phyloP scores from a whole-genome alignment of 1,284 basidiomycete genomes.

The Trametes sp. region DNA sequence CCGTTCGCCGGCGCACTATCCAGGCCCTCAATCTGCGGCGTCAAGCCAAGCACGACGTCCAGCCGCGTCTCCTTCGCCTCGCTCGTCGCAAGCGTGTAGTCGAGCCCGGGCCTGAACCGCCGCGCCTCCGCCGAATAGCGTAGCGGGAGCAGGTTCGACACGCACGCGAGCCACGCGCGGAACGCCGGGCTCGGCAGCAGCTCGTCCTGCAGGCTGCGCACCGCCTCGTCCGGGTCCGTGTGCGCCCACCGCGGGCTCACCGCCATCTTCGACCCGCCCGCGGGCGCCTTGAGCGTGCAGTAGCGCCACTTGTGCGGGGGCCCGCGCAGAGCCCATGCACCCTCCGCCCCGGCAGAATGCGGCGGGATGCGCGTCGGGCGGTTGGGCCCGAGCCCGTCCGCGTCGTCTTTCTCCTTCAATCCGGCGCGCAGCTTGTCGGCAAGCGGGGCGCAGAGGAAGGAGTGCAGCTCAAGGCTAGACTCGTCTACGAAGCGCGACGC shows the following conservation, averaged over 20 bases:
- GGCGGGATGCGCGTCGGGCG: constrained; percentile 62
- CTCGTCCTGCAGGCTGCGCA: constrained; percentile 73
- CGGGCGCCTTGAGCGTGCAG: constrained; percentile 60
- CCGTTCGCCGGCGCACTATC: constrained; percentile 46
- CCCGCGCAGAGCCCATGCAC: constrained; percentile 80
- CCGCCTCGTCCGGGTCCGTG: constrained; percentile 60
- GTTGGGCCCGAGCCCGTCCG: constrained; percentile 70
- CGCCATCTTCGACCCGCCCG: constrained; percentile 34
- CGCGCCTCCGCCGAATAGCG: constrained; percentile 81
- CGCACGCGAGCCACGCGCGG: constrained; percentile 87
- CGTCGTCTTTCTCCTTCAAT: constrained; percentile 69
- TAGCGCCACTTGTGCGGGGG: constrained; percentile 97
- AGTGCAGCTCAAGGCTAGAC: constrained; percentile 90
- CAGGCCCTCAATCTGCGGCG: constrained; percentile 68
- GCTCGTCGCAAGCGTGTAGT: constrained; percentile 94
- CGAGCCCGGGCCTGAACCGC: constrained; percentile 91
- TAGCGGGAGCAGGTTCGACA: constrained; percentile 81
- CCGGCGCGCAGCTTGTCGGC: constrained; percentile 73
- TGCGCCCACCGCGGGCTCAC: constrained; percentile 60
- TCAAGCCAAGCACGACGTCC: constrained; percentile 91
- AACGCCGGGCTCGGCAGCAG: constrained; percentile 89
- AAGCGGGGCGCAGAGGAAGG: constrained; percentile 78
- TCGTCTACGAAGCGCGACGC: constrained; percentile 87
- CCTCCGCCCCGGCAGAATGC: constrained; percentile 64
- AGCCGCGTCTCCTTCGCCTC: constrained; percentile 85